Base-by-base conservation (phyloP, 2,329 filamentous ascomycete species). In the Dactylellina leptospora region DNA sequence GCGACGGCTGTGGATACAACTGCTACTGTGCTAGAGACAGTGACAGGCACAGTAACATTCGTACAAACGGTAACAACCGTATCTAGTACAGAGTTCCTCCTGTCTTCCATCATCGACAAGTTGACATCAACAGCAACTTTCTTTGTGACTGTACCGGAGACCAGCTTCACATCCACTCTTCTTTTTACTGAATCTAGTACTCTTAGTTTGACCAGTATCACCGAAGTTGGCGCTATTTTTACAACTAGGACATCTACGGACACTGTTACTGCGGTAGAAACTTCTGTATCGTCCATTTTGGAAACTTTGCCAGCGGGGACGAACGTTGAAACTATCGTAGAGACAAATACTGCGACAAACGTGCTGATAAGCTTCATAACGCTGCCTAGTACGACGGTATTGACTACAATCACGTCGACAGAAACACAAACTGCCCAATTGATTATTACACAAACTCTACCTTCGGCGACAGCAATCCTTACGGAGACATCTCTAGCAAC, bases 171-270 rank as follows among this genome's bases (percentile, higher is more conserved):
- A 3, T 54, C 50, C 16, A 54, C 50, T 3, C 10, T 40, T 2
- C 3, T 54, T 22, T 54, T 54, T 22, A 54, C 50, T 4, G 50
- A 54, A 22, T 54, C 27, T 36, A 54, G n/a, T 16, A 54, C 50
- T 20, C 4, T 54, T 20, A 54, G 50, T 23, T 38, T 36, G 6
- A 54, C 50, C 9, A 54, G 50, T n/a, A 54, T 20, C 2, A 28
- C 13, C 4, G 8, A 36, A 22, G 10, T 54, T 22, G 28, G 27
- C 16, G 38, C 50, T 9, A 36, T 54, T 16, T 16, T n/a, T 20
- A 8, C 50, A 5, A 54, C 50, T 3, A 4, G 20, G 28, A 54
- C 50, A 10, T 38, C 38, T 27, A 54, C 50, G 3, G 3, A 36
- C n/a, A 54, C 16, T 23, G 9, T 38, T 25, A 23, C 27, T 2